phyloP scores from a whole-genome alignment of 805 yeast species.

The Naumovozyma baii region DNA sequence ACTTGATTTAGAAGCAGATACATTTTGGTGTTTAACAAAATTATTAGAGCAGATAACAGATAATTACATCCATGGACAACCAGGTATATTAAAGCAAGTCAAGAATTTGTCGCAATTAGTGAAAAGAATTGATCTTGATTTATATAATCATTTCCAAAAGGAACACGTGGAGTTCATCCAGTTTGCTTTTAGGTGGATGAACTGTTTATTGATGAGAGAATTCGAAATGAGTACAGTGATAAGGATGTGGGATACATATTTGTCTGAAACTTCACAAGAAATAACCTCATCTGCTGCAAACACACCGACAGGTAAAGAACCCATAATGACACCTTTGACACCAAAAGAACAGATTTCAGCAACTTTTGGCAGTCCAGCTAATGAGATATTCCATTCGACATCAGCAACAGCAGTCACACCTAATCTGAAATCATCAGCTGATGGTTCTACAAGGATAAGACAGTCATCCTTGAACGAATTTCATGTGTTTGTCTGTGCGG shows the following conservation, averaged over 20 bases:
- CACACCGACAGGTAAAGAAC: conserved; percentile 3
- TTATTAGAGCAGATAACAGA: conserved; percentile 91
- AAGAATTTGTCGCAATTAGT: conserved; percentile 68
- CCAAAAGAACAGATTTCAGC: conserved; percentile 15
- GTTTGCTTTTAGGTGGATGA: conserved; percentile 97
- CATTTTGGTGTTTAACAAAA: conserved; percentile 93
- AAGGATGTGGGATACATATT: conserved; percentile 96
- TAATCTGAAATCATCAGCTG: conserved; percentile 7
- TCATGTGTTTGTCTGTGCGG: conserved; percentile 96
- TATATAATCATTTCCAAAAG: conserved; percentile 61
- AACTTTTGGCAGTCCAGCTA: conserved; percentile 14
- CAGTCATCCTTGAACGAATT: conserved; percentile 55
- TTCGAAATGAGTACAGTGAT: conserved; percentile 66
- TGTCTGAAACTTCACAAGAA: conserved; percentile 52
- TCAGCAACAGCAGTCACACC: conserved; percentile 4
- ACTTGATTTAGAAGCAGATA: conserved; percentile 80
- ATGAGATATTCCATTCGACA: conserved; percentile 1
- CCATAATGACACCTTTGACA: conserved; percentile 14
- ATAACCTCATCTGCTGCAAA: conserved; percentile 12
- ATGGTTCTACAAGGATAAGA: conserved; percentile 12
- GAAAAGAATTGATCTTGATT: conserved; percentile 63
- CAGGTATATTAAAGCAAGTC: conserved; percentile 91
- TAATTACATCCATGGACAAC: conserved; percentile 95
- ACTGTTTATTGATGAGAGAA: conserved; percentile 92
- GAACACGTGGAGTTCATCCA: conserved; percentile 93